These are phyloP conservation scores for Thalassiosira mediterranea DNA, from an alignment of 352 stramenopile species.

Conservation along the genomic window DNA sequence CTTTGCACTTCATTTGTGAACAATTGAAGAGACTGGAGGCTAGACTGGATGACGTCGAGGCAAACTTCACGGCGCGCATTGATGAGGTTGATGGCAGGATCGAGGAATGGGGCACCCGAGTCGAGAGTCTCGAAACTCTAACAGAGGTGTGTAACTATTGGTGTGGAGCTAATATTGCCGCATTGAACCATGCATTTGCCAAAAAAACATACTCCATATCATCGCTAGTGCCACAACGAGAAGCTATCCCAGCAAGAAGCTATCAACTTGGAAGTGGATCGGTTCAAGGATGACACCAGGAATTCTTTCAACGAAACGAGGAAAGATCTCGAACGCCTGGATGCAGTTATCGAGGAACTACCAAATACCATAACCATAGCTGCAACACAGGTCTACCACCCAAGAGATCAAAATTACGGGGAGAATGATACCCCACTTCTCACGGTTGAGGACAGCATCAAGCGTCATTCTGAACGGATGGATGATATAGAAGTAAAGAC, in stretches of 20 bases:
- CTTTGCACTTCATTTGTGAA: conserved; percentile 16
- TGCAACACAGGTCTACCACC: conserved; percentile 20
- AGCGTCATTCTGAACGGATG: conserved; percentile 10
- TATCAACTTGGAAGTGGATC: conserved; percentile 20
- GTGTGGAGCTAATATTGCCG: too few relatives aligned
- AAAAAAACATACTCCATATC: too few relatives aligned
- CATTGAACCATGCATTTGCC: too few relatives aligned
- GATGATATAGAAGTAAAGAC: conserved; percentile 20
- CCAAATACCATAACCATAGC: conserved; percentile 32
- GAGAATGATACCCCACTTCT: neutral
- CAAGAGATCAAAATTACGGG: conserved; percentile 2
- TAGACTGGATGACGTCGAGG: conserved; percentile 9
- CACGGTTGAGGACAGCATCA: conserved; percentile 5
- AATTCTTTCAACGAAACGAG: conserved; percentile 10
- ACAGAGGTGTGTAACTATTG: conserved; percentile 15
- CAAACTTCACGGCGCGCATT: conserved; percentile 18
- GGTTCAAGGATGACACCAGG: conserved; percentile 25
- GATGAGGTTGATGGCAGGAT: conserved; percentile 22
- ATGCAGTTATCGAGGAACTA: conserved; percentile 12
- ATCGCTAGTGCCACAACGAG: neutral
- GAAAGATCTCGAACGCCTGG: conserved; percentile 7
- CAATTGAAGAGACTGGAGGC: conserved; percentile 10
- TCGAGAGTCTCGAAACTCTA: conserved; percentile 21
- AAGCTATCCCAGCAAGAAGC: conserved; percentile 15
- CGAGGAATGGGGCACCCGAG: conserved; percentile 20